Percentiles rank a stretch among this genome's conserved stretches.
phyloP scores from a whole-genome alignment of 1,139 yeast species.

The Kodamaea ohmeri region DNA sequence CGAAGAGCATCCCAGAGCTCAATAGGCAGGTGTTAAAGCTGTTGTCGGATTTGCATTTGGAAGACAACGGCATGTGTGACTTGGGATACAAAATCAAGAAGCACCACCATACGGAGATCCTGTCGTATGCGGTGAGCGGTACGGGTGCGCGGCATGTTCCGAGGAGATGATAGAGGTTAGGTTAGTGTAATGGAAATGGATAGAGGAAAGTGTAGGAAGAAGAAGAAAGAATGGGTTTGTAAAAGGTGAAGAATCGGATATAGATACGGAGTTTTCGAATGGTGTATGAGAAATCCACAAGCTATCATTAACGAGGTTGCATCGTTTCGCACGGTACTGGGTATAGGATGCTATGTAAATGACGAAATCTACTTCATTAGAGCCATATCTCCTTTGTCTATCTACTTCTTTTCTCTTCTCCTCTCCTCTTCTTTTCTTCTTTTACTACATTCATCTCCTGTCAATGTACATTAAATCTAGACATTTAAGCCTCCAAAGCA shows the following conservation, averaged over 20 bases:
- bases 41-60: slow-evolving; percentile 23
- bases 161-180: slow-evolving; percentile 5
- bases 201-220: not conserved
- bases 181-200: not conserved
- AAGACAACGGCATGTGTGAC: slow-evolving; percentile 37
- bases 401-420: not conserved
- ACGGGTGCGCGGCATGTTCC: no score
- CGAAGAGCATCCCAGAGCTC: slow-evolving; percentile 11
- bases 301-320: no score
- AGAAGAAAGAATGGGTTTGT: no score
- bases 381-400: no score
- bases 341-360: no score
- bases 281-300: no score
- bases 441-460: not conserved
- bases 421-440: not conserved
- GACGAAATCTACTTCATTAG: no score
- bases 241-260: no score
- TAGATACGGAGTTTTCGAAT: no score
- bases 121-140: slow-evolving; percentile 27
- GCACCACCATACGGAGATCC: slow-evolving; percentile 45
- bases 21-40: slow-evolving; percentile 10
- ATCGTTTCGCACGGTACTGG: no score
- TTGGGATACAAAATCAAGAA: slow-evolving; percentile 44
- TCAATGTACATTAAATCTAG: slow-evolving; percentile 21
- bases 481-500: slow-evolving; percentile 87